phyloP scores from a whole-genome alignment of 306 rosid genomes.

The Rosa lucieae region DNA sequence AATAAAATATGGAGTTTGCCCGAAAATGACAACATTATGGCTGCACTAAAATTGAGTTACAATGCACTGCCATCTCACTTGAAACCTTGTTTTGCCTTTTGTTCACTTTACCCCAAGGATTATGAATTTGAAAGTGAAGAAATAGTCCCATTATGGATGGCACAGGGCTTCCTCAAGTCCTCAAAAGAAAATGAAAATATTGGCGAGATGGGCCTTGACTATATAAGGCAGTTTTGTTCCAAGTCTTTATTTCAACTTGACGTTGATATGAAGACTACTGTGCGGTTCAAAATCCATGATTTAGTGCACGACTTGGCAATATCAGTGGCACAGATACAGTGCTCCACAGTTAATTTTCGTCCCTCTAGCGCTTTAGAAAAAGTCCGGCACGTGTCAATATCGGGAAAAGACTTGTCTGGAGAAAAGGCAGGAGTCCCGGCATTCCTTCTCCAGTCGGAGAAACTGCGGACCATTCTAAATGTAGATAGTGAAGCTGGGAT shows the following conservation, averaged over 20 bases:
- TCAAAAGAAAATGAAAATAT: no score
- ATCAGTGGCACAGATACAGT: no score
- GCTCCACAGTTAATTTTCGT: background rate
- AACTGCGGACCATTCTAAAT: no score
- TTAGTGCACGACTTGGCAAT: background rate
- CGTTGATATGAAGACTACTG: rapidly evolving
- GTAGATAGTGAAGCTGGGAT: background rate
- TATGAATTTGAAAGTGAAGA: background rate
- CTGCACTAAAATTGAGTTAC: background rate
- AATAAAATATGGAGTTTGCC: no score
- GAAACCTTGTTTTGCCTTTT: background rate
- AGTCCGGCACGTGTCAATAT: no score
- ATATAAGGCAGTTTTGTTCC: background rate
- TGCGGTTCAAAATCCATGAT: background rate
- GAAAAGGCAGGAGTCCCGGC: no score
- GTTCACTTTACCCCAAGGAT: background rate
- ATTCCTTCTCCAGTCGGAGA: no score
- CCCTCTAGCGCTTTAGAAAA: background rate
- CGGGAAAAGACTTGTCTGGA: no score
- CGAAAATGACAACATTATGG: background rate
- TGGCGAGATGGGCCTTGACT: background rate
- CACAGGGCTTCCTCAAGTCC: background rate
- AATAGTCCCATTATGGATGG: background rate
- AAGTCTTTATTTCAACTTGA: background rate
- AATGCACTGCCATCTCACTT: background rate